phyloP scores from a whole-genome alignment of 176 grass and related monocot species.

The Avena eriantha region DNA sequence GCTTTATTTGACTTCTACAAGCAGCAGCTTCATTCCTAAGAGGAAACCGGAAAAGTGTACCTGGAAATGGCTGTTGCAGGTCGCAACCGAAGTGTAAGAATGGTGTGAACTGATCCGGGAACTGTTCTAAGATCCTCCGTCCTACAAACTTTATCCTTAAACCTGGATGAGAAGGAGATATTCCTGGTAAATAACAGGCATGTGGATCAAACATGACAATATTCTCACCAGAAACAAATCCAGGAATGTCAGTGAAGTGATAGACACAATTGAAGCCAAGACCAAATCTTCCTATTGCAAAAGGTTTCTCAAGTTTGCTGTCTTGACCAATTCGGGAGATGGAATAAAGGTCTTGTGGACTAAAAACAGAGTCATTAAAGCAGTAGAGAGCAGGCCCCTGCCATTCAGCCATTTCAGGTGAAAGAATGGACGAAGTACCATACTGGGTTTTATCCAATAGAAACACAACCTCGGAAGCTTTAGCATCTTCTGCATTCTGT shows the following conservation, averaged over 20 bases:
- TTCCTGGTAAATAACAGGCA: conserved; percentile 91
- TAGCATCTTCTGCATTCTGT: conserved; percentile 97
- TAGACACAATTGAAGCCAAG: conserved; percentile 99
- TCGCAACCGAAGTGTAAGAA: conserved; percentile 97
- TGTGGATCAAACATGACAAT: conserved; percentile 99
- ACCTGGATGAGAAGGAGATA: conserved; percentile 96
- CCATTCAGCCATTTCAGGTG: conserved; percentile 99
- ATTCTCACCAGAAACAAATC: conserved; percentile 97
- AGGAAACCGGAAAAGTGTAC: conserved; percentile 94
- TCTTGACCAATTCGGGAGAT: conserved; percentile 98
- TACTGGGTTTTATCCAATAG: conserved; percentile 95
- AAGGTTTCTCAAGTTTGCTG: conserved; percentile 97
- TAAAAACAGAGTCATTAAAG: conserved; percentile 96
- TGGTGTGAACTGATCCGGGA: conserved; percentile 94
- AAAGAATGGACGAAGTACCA: conserved; percentile 96
- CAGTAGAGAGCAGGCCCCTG: conserved; percentile 97
- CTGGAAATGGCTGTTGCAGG: conserved; percentile 90
- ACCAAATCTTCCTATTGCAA: conserved; percentile 96
- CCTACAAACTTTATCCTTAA: conserved; percentile 93
- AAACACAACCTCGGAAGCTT: conserved; percentile 98
- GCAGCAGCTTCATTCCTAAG: conserved; percentile 85
- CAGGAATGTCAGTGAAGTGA: conserved; percentile 98
- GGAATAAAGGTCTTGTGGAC: conserved; percentile 93
- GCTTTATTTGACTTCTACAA: conserved; percentile 96
- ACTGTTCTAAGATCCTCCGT: conserved; percentile 91